Base-by-base conservation (phyloP, 768 basidiomycete genomes). In the Phanerochaete carnosa region DNA sequence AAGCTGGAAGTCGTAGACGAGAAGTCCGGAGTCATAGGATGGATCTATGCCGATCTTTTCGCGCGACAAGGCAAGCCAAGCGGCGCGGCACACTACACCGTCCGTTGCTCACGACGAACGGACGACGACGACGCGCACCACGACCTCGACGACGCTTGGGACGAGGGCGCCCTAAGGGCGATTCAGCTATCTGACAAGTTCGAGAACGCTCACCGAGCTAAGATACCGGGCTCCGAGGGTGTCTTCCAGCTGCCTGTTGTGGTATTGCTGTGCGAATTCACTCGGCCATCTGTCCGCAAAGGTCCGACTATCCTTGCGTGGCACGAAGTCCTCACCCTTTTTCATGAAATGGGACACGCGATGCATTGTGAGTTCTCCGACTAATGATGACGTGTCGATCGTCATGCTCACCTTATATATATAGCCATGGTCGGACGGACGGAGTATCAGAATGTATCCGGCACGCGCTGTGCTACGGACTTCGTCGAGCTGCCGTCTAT, bases 261-360 rank as follows among this genome's bases (percentile, higher is more conserved):
- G 25, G 97, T 97, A 4, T 75, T 99, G 13, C 76, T 95, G 7
- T 96, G 92, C 66, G 95, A 95, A 68, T 97, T 98, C 67, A 76
- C 83, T 23, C 81, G 79, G 29, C 87, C 91, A 23, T 77, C 84
- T 2, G 62, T 80, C 19, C 74, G 80, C n/a, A 75, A 79, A 13
- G 89, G 88, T 0, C 83, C 92, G 5, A 87, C 92, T 0, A 74
- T 88, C 53, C 75, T 99, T 23, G 86, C 88, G 59, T 98, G 95
- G 95, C 89, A 90, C 66, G 95, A 98, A 66, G 92, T 98, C 9
- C 79, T 90, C 70, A 98, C 96, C 1, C 77, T 98, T 25, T 97
- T 95, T 76, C 97, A 99, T 68, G 97, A 99, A 76, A 97, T 98
- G 94, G 97, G 97, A 0, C 97, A 99, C 75, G 97, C 97, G 12